A percentile compares a stretch with the other conserved stretches of the same genome.
Evolutionary conservation across 768 basidiomycete genomes (phyloP).

Genomic region (Mycena leptocephala): DNA sequence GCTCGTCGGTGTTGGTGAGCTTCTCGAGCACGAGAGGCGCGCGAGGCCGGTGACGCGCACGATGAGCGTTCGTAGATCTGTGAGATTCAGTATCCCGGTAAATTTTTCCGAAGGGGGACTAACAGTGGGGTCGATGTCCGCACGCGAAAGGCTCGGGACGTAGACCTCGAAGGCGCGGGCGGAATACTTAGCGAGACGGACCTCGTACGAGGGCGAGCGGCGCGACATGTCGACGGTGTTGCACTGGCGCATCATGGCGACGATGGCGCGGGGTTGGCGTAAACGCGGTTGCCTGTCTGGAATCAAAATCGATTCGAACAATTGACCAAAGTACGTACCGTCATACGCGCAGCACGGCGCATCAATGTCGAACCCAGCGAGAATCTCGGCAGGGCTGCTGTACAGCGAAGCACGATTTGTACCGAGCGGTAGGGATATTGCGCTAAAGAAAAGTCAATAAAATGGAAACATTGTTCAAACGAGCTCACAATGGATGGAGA

Average conservation of each 20-base stretch:
- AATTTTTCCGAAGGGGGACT: constrained; percentile 22
- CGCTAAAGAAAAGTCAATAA: constrained; percentile 47
- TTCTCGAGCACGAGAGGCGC: constrained; percentile 76
- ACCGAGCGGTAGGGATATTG: constrained; percentile 81
- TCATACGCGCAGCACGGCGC: constrained; percentile 74
- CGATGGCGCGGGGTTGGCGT: constrained; percentile 72
- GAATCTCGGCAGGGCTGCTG: constrained; percentile 74
- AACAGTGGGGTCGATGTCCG: constrained; percentile 76
- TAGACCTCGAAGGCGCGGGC: constrained; percentile 71
- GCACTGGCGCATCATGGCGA: constrained; percentile 78
- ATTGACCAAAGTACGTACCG: constrained; percentile 41
- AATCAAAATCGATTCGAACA: neutral
- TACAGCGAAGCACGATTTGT: constrained; percentile 80
- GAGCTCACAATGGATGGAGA: constrained; percentile 73
- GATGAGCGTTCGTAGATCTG: constrained; percentile 78
- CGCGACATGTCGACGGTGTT: constrained; percentile 76
- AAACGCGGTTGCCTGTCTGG: constrained; percentile 63
- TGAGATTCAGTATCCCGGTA: neutral
- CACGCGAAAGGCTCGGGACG: too few species aligned
- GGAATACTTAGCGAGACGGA: constrained; percentile 73
- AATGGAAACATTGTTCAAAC: neutral
- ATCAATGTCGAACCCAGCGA: constrained; percentile 80
- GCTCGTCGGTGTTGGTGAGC: constrained; percentile 60
- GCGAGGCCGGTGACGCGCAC: constrained; percentile 72
- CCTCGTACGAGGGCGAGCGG: constrained; percentile 78